Conservation (phyloP, 371 early-diverging fungal species). For the Apophysomyces trapeziformis region DNA sequence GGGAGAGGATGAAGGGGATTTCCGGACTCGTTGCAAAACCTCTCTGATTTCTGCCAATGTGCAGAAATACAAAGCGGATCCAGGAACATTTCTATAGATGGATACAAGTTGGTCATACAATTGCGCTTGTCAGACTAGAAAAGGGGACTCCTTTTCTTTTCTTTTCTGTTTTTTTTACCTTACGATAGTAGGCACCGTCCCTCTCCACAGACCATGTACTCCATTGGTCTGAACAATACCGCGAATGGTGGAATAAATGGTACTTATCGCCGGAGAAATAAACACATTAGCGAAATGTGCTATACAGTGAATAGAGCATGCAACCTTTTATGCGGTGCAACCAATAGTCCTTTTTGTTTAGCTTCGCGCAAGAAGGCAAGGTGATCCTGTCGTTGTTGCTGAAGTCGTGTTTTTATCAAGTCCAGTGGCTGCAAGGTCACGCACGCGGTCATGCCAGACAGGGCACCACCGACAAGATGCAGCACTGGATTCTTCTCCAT, state of each 20-base stretch:
- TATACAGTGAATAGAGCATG: constrained; percentile 7
- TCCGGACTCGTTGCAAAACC: constrained; percentile 44
- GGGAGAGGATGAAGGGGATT: constrained; percentile 20
- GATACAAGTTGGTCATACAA: background rate
- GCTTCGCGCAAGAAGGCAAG: constrained; percentile 56
- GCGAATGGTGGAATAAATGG: constrained; percentile 59
- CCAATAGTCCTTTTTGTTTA: constrained; percentile 34
- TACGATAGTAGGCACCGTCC: constrained; percentile 83
- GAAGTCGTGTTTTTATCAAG: constrained; percentile 85
- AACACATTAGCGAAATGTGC: background rate
- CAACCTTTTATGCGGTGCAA: constrained; percentile 39
- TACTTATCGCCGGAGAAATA: constrained; percentile 35
- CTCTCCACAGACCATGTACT: constrained; percentile 88
- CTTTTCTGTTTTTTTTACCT: constrained; percentile 48
- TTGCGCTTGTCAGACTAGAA: background rate
- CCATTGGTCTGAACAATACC: constrained; percentile 68
- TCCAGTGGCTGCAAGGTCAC: constrained; percentile 91
- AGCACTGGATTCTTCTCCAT: constrained; percentile 36
- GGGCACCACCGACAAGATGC: constrained; percentile 80
- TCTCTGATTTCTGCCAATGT: constrained; percentile 59
- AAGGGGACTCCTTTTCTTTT: too few species aligned
- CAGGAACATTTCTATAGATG: constrained; percentile 76
- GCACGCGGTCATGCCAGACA: constrained; percentile 84
- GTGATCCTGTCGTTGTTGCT: constrained; percentile 68
- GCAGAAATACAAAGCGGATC: constrained; percentile 82